Percentiles rank a stretch among this genome's conserved stretches.
Evolutionary conservation across 148 eudicot genomes (phyloP).

Genomic region (Silene uniflora): DNA sequence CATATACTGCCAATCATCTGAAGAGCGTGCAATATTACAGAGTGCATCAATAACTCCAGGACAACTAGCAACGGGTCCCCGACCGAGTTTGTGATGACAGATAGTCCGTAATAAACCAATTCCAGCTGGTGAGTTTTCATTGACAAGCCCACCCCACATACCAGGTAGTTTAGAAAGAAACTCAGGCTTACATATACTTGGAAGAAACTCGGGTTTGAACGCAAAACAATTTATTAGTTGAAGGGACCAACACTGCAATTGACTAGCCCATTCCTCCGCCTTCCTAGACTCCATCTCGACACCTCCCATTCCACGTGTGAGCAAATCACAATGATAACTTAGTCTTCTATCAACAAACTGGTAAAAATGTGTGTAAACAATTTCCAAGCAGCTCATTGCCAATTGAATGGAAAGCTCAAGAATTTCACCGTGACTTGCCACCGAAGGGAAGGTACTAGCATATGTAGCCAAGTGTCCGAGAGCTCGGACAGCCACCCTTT

Average conservation of each 20-base stretch:
- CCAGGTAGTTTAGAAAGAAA: constrained; percentile 75
- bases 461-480: constrained; percentile 93
- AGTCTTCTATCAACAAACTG: constrained; percentile 82
- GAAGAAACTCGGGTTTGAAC: constrained; percentile 75
- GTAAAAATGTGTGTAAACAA: constrained; percentile 94
- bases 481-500: constrained; percentile 96
- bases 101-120: constrained; percentile 87
- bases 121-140: constrained; percentile 95
- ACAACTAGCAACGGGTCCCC: constrained; percentile 89
- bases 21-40: constrained; percentile 93
- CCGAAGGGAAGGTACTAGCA: constrained; percentile 69
- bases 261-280: constrained; percentile 99
- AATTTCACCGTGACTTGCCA: constrained; percentile 84
- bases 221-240: constrained; percentile 96
- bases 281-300: constrained; percentile 98
- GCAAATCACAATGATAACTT: constrained; percentile 89
- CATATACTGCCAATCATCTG: constrained; percentile 99
- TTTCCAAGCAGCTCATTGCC: constrained; percentile 91
- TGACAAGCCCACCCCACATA: constrained; percentile 99
- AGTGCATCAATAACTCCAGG: constrained; percentile 76
- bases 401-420: constrained; percentile 88
- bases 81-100: constrained; percentile 86
- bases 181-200: constrained; percentile 78
- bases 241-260: constrained; percentile 95
- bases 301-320: constrained; percentile 98